A percentile compares a stretch with the other conserved stretches of the same genome.
These are phyloP conservation scores for Puccinia sorghi DNA, from an alignment of 1,284 basidiomycete genomes.

Conservation along the genomic window DNA sequence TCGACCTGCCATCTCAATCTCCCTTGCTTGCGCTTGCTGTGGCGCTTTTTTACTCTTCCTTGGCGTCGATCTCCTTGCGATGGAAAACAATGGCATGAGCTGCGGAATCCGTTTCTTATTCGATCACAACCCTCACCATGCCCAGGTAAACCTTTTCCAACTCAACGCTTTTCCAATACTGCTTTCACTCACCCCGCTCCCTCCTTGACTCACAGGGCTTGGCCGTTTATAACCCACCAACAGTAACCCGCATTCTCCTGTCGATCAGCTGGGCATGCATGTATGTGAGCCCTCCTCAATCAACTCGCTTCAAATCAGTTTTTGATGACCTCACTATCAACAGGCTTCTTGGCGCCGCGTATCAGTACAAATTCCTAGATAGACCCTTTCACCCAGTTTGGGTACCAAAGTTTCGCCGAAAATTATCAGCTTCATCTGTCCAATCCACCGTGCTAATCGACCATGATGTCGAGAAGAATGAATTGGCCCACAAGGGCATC, in stretches of 20 bases:
- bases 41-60: constrained; percentile 29
- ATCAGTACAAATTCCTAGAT: constrained; percentile 19
- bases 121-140: constrained; percentile 32
- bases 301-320: neutral
- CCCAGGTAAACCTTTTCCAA: neutral
- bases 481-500: neutral
- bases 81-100: constrained; percentile 25
- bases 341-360: neutral
- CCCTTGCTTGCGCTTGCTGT: constrained; percentile 11
- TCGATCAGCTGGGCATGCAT: constrained; percentile 19
- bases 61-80: constrained; percentile 10
- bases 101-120: constrained; percentile 20
- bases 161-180: neutral
- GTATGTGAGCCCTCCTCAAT: constrained; percentile 9
- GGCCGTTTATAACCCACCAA: constrained; percentile 23
- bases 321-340: neutral
- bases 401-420: neutral
- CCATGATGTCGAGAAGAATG: constrained; percentile 3
- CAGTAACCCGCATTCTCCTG: constrained; percentile 16
- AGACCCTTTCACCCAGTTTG: constrained; percentile 5
- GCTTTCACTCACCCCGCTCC: neutral
- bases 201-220: neutral
- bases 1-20: neutral
- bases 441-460: constrained; percentile 20
- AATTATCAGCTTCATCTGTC: neutral